A percentile compares a stretch with the other conserved stretches of the same genome.
Conservation (phyloP, 2,329 filamentous ascomycete genomes). For the Neofusicoccum ribis region DNA sequence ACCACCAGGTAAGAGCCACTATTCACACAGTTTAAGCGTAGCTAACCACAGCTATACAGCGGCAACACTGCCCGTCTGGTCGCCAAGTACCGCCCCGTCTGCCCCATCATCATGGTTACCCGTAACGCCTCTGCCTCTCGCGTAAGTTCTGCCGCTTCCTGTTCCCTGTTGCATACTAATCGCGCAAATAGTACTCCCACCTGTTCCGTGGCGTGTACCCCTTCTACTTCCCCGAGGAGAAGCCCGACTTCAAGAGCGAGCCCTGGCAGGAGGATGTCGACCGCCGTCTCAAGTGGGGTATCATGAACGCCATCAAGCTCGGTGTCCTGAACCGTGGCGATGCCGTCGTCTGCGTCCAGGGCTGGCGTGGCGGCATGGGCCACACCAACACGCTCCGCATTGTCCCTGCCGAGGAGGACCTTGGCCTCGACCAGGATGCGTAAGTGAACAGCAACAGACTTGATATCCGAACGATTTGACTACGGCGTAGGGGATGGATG, state of each 20-base stretch:
- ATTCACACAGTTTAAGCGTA: not conserved
- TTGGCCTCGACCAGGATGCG: slow-evolving; percentile 51
- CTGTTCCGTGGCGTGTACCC: slow-evolving; percentile 98
- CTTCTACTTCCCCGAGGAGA: slow-evolving; percentile 88
- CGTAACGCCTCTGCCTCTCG: slow-evolving; percentile 80
- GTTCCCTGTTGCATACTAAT: slow-evolving; percentile 11
- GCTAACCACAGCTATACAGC: slow-evolving; percentile 45
- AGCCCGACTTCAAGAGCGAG: slow-evolving; percentile 89
- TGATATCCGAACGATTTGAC: slow-evolving; percentile 16
- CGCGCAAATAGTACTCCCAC: slow-evolving; percentile 67
- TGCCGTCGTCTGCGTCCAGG: slow-evolving; percentile 79
- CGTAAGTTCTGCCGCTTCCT: slow-evolving; percentile 42
- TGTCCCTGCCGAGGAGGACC: slow-evolving; percentile 51
- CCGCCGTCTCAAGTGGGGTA: slow-evolving; percentile 95
- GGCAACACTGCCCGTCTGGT: slow-evolving; percentile 92
- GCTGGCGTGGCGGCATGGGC: slow-evolving; percentile 89
- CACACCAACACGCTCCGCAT: slow-evolving; percentile 77
- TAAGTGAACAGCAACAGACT: slow-evolving; percentile 24
- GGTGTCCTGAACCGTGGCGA: slow-evolving; percentile 72
- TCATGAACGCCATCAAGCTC: slow-evolving; percentile 81
- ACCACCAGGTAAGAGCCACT: slow-evolving; percentile 70
- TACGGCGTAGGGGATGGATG: slow-evolving; percentile 3
- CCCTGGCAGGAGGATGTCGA: slow-evolving; percentile 99
- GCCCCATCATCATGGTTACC: slow-evolving; percentile 99
- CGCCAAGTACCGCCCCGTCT: slow-evolving; percentile 98